Base-by-base conservation (phyloP, 1,284 basidiomycete genomes). In the Cutaneotrichosporon sp. region DNA sequence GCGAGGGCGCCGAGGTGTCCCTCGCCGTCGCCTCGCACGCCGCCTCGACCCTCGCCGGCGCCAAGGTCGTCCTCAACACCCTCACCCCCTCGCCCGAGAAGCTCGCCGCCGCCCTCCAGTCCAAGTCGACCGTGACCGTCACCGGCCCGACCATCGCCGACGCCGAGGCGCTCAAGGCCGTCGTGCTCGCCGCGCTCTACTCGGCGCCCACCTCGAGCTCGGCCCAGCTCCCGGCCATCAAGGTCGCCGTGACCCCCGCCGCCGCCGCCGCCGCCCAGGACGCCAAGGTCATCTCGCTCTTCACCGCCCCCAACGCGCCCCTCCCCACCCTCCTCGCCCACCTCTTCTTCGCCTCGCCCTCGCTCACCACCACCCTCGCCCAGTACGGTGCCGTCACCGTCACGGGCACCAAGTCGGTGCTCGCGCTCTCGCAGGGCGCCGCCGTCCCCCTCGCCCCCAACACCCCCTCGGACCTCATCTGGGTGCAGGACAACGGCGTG, bases 161-260 rank as follows among this genome's bases (percentile, higher is more conserved):
- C 51, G 70, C 72, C 58, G 70, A 77, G 46, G 73, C 75, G n/a
- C 68, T 75, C 65, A 76, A 76, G 62, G 74, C 74, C 36, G 66
- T 78, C 49, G 72, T 77, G 22, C 69, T 76, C 20, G 83, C 83
- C 10, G 70, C 83, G 6, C 86, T 87, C 69, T 80, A 78, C 72
- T 70, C 76, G 4, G 74, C 79, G 16, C 71, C 73, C 7, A 67
- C 70, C 49, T 76, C 76, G 14, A 74, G 71, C 61, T 67, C 71
- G 13, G 63, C 67, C 45, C 67, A 69, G 46, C 68, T 78, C 31
- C 79, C 79, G 18, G 60, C 64, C 43, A 69, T 81, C 71, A 77
- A 74, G 64, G 63, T 71, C 9, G 65, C 71, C 31, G 68, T 76
- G 22, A 69, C 70, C n/a, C 64, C 72, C 36, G 60, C 66, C 25